Evolutionary conservation across 2,329 filamentous ascomycete species (phyloP), one percentile per base, ranked within the genome.

Genomic region (Pseudocercospora vitis): DNA sequence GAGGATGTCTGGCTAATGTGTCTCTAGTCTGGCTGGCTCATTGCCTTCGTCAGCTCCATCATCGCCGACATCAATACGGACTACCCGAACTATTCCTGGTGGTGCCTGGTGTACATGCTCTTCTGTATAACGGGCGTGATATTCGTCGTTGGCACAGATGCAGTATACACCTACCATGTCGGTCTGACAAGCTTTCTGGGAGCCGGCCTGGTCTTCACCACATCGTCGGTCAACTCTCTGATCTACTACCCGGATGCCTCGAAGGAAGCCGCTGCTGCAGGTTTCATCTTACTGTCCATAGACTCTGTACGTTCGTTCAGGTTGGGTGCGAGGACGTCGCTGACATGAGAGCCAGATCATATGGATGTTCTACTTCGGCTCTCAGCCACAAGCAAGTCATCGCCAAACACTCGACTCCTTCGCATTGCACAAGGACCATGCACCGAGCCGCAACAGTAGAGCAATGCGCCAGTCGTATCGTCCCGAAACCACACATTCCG

Each of bases 361-460:
- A 55, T 99, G 94, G 94, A 96, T 96, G 64, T 95, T 97, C 75
- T 97, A 97, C 78, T 99, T 96, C 68, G 94, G 94, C 66, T 96
- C 92, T 2, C 87, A 91, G 14, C 91, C 92, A 1, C 88, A 89
- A 35, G 89, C 91, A 12, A 83, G 86, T 50, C 89, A 91, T 59
- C 88, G 92, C 65, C 86, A 89, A 53, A 96, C 95, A 71, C 88
- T 97, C 64, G 94, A 99, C 74, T 96, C 92, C 0, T 96, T 96
- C 68, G 91, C 94, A 45, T 81, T 96, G 18, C 84, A 94, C 76
- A 97, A 97, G 75, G 91, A 96, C 66, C 74, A 74, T 42, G 83
- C 81, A 0, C 78, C 81, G 19, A 83, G 78, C 55, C 80, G 73
- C 77, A 84, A 77, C 76, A 88, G 73, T 77, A 85, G 75, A 75